Base-by-base conservation (phyloP, 1,139 yeast species). In the Debaryomycetaceae sp. region DNA sequence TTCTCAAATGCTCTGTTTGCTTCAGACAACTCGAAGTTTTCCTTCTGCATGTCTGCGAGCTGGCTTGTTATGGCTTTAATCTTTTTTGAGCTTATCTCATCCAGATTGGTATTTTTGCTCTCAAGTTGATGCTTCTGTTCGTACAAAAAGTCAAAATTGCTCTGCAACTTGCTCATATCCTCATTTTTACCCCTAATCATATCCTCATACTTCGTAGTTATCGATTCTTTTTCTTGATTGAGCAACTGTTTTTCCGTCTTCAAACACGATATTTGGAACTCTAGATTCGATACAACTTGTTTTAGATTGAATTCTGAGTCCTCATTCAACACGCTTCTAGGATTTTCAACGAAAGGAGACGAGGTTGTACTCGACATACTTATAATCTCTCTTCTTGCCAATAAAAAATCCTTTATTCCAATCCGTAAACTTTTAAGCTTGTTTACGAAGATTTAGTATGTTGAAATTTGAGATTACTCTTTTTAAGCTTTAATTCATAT, bases 71-170 rank as follows among this genome's bases (percentile, higher is more conserved):
- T 59, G 13, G 73, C 62, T 14, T 70, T 63, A 15, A 73, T 53
- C 17, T 62, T 63, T 37, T 69, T 66, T 18, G 74, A 51, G 35
- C 70, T 51, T 4, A 63, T 77, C 38, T 73, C 74, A 7, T 75
- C 65, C 42, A 77, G 77, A 36, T 71, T 70, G 17, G 73, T 59
- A 34, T 75, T 59, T 40, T 76, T 73, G 6, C 73, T 65, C 42
- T 83, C 85, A 32, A 83, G 58, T 36, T 78, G 75, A 37, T 73
- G 69, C 31, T 83, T 72, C 49, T 82, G 79, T 33, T 73, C 68
- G 40, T 79, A 67, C 42, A 85, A 78, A 41, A 69, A 82, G 28
- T 77, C 68, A 29, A 86, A 70, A 49, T 83, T 79, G 32, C 67
- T 65, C 49, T 79, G 77, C 22, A 83, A 56, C 17, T 59, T 55